Base-by-base conservation (phyloP, 2,329 filamentous ascomycete species). In the Macrophomina tecta region DNA sequence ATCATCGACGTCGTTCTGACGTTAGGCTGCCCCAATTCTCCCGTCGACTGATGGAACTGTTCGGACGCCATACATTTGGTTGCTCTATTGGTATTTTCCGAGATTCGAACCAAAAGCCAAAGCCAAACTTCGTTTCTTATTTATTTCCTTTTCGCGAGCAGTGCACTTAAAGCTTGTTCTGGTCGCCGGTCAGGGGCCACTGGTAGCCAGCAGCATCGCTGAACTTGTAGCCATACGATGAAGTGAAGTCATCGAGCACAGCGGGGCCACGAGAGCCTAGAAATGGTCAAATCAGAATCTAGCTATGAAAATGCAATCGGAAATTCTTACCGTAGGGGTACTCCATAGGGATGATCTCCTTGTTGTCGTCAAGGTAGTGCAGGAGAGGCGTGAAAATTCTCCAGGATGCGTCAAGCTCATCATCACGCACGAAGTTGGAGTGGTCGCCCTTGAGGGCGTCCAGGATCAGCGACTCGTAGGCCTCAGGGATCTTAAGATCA, bases 321-420 rank as follows among this genome's bases (percentile, higher is more conserved):
- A 30, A 12, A 9, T 28, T 3, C 91, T 83, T 83, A 97, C 95
- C 95, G 78, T 99, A 99, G 72, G 96, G 94, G 83, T 99, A 99
- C 78, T 97, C 94, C 95, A 99, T 99, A 32, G 95, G 95, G 68
- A 97, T 92, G 72, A 99, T 98, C 83, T 99, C 95, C 87, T 97
- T 97, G 87, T 98, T 97, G 78, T 97, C 93, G 72, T 99, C 96
- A 12, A 99, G 89, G 83, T 99, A 99, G 85, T 99, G 94, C 70
- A 99, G 86, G 45, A 99, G 90, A 72, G 95, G 95, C 1, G 93
- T 97, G 83, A 99, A 99, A 81, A 99, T 96, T 81, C 94, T 93
- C 95, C 95, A 99, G 83, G 91, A 95, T 68, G 95, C 93, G 76
- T 99, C 95, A 36, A 99, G 87, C 84, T 99, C 95, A 77, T 80